Conservation (phyloP, 352 stramenopile genomes). For the Stramenopiles sp. region DNA sequence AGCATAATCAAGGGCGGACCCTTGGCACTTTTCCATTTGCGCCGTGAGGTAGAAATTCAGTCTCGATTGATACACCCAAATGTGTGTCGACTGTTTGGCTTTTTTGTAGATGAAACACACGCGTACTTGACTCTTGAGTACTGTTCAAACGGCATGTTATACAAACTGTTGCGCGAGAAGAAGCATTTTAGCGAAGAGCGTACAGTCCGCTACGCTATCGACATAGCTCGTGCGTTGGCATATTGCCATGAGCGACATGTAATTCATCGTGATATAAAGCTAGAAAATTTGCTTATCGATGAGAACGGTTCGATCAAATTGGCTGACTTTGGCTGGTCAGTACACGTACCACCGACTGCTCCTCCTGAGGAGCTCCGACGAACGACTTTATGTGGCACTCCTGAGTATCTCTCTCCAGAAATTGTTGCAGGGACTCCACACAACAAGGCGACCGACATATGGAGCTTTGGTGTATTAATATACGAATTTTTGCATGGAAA, state of each 20-base stretch:
- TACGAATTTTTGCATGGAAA: slow-evolving; percentile 94
- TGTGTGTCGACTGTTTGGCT: slow-evolving; percentile 90
- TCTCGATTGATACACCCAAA: slow-evolving; percentile 87
- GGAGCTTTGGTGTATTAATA: slow-evolving; percentile 91
- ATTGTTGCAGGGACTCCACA: slow-evolving; percentile 96
- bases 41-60: slow-evolving; percentile 99
- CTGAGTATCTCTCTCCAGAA: slow-evolving; percentile 97
- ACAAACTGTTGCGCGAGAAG: slow-evolving; percentile 70
- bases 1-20: background rate
- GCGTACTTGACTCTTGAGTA: slow-evolving; percentile 99
- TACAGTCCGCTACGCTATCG: slow-evolving; percentile 76
- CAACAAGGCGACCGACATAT: slow-evolving; percentile 90
- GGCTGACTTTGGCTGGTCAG: slow-evolving; percentile 97
- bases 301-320: slow-evolving; percentile 92
- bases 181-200: slow-evolving; percentile 66
- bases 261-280: slow-evolving; percentile 99
- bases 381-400: slow-evolving; percentile 93
- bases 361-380: slow-evolving; percentile 29
- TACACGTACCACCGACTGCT: slow-evolving; percentile 80
- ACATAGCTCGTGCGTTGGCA: slow-evolving; percentile 72
- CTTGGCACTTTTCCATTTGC: slow-evolving; percentile 45
- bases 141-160: slow-evolving; percentile 86
- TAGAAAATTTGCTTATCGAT: slow-evolving; percentile 92
- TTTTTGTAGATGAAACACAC: slow-evolving; percentile 93
- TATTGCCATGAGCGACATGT: slow-evolving; percentile 99